These are phyloP conservation scores for Dendrobium catenatum DNA, from an alignment of 106 monocot genomes.

Conservation along the genomic window DNA sequence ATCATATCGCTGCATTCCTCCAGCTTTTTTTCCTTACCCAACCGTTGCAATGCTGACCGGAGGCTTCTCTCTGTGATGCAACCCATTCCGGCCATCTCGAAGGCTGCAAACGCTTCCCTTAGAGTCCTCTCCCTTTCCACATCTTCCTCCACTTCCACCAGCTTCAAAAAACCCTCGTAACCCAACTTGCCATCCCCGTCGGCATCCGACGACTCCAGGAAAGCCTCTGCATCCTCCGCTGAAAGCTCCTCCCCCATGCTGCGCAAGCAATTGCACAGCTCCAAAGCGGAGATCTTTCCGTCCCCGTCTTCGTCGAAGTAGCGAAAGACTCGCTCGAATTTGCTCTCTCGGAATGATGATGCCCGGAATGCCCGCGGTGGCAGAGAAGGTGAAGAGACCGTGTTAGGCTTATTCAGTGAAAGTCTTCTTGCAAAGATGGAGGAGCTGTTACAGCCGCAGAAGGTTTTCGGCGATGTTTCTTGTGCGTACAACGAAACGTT, in stretches of 20 bases:
- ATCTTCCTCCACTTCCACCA: slow-evolving; percentile 9
- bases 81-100: slow-evolving; percentile 5
- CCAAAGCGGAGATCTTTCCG: slow-evolving; percentile 4
- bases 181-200: slow-evolving; percentile 34
- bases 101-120: slow-evolving; percentile 15
- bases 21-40: slow-evolving; percentile 12
- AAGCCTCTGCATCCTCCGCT: slow-evolving; percentile 19
- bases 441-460: neutral
- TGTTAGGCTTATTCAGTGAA: neutral
- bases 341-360: neutral
- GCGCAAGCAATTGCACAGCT: neutral
- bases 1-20: slow-evolving; percentile 27
- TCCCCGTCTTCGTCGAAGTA: slow-evolving; percentile 6
- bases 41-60: neutral
- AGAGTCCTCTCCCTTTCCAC: neutral
- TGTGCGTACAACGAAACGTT: too few relatives aligned
- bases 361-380: too few relatives aligned
- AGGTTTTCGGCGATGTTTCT: too few relatives aligned
- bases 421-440: neutral
- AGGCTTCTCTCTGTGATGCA: slow-evolving; percentile 23
- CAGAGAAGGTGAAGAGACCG: neutral
- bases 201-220: slow-evolving; percentile 29
- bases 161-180: slow-evolving; percentile 23
- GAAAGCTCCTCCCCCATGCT: slow-evolving; percentile 27
- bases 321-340: slow-evolving; percentile 1